A percentile compares a stretch with the other conserved stretches of the same genome.
These are phyloP conservation scores for Podaxis carcinomalis DNA, from an alignment of 768 basidiomycete species.

Conservation along the genomic window DNA sequence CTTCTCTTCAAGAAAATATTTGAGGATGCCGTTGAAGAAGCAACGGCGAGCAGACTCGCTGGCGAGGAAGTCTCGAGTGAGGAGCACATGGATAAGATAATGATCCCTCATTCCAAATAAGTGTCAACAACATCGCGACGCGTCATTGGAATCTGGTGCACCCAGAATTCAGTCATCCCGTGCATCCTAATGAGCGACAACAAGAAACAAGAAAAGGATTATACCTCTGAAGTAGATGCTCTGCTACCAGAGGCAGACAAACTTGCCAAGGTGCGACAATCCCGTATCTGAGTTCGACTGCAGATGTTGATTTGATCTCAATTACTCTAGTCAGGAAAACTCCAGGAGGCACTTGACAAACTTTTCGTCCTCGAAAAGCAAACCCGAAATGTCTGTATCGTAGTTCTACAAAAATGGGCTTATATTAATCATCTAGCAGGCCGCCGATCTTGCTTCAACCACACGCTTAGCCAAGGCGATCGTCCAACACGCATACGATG, in stretches of 20 bases:
- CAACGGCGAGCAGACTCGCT: too few relatives aligned
- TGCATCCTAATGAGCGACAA: constrained; percentile 66
- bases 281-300: neutral
- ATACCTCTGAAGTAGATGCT: constrained; percentile 74
- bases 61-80: constrained; percentile 11
- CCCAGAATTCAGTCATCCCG: constrained; percentile 31
- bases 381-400: constrained; percentile 78
- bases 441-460: constrained; percentile 91
- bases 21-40: too few relatives aligned
- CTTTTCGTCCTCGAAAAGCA: constrained; percentile 90
- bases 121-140: constrained; percentile 54
- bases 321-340: constrained; percentile 61
- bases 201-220: constrained; percentile 87
- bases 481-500: constrained; percentile 66
- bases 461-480: constrained; percentile 77
- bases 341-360: constrained; percentile 87
- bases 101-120: constrained; percentile 26
- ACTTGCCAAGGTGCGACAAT: constrained; percentile 61
- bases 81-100: constrained; percentile 15
- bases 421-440: constrained; percentile 42
- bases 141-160: constrained; percentile 46
- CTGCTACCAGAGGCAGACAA: constrained; percentile 65
- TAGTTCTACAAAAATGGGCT: neutral
- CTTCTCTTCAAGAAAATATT: constrained; percentile 11
- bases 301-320: constrained; percentile 12